Conservation (phyloP, 164 flowering plant genomes). For the Aristolochia fimbriata region DNA sequence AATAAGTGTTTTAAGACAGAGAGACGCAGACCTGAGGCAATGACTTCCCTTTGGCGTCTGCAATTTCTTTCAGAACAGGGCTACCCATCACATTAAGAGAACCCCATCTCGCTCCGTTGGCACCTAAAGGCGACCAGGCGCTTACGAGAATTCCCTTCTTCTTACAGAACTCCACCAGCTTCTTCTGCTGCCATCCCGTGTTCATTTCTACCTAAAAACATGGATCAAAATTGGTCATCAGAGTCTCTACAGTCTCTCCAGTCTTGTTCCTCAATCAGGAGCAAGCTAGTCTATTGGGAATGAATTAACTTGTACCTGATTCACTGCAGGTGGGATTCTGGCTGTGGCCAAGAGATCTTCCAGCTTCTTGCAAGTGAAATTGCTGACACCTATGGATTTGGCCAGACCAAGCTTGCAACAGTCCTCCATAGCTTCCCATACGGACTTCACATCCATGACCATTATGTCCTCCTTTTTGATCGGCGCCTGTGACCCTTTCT, state of each 20-base stretch:
- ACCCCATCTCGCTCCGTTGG: conserved; percentile 15
- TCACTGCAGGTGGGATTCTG: conserved; percentile 13
- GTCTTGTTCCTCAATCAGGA: no score
- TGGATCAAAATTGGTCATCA: neutral
- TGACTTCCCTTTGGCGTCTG: conserved; percentile 18
- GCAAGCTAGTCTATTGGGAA: no score
- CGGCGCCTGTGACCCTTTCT: neutral
- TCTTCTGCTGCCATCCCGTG: conserved; percentile 19
- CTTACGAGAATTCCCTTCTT: conserved; percentile 13
- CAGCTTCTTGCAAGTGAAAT: conserved; percentile 17
- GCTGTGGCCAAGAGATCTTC: conserved; percentile 2
- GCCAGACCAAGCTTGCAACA: conserved; percentile 10
- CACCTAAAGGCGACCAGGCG: conserved; percentile 27
- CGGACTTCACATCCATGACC: conserved; percentile 5
- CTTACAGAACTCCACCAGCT: conserved; percentile 16
- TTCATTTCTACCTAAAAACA: conserved; percentile 22
- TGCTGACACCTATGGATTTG: conserved; percentile 13
- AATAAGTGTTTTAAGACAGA: no score
- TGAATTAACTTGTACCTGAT: conserved; percentile 2
- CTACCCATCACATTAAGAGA: conserved; percentile 11
- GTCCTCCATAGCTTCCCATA: conserved; percentile 14
- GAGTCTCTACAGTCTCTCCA: no score
- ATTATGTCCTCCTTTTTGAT: conserved; percentile 1
- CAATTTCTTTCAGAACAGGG: conserved; percentile 16
- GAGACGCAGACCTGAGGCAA: conserved; percentile 14